Evolutionary conservation across 2,329 filamentous ascomycete species (phyloP), one percentile per base, ranked within the genome.

Genomic region (Penicillium freii): DNA sequence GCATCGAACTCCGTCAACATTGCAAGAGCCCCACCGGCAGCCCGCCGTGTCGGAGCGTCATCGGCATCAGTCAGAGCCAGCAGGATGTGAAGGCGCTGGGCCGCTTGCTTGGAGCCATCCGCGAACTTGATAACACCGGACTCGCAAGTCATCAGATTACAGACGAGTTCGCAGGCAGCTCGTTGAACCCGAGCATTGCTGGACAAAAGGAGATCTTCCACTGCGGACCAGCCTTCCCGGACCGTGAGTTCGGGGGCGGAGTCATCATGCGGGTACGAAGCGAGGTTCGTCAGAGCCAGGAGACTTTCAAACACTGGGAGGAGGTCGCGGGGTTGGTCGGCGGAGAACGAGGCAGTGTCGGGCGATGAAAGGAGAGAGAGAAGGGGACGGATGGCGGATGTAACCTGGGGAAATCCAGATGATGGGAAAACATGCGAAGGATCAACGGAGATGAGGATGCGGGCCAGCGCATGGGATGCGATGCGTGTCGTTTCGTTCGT

Each of bases 221-320:
- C 82, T 21, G 85, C 84, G 0, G 85, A 72, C 84, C 91, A 96
- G 0, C 88, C 85, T 4, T 83, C 79, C 10, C 89, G 85, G 36
- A 96, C 85, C 49, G 96, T 92, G 17, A 82, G 80, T 52, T 92
- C 88, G 13, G 87, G 84, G 15, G 76, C 70, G 29, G 72, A 67
- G 52, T 68, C 67, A 60, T 80, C 73, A 43, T 61, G 58, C 19
- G 78, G 71, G 46, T 75, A 71, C 0, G 91, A 95, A 0, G 93
- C 94, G 8, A 99, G 84, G 66, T 99, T 99, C 0, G 94, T 97
- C 36, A 99, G 83, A 0, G 94, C 93, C 73, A 97, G 88, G 9
- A 99, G 82, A 0, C 89, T 83, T 75, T 99, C 94, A 65, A 97
- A 99, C 0, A 89, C 87, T 0, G 94, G 92, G 0, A 99, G 82